phyloP scores from a whole-genome alignment of 2,329 filamentous ascomycete species.

The Hortaea sp. region DNA sequence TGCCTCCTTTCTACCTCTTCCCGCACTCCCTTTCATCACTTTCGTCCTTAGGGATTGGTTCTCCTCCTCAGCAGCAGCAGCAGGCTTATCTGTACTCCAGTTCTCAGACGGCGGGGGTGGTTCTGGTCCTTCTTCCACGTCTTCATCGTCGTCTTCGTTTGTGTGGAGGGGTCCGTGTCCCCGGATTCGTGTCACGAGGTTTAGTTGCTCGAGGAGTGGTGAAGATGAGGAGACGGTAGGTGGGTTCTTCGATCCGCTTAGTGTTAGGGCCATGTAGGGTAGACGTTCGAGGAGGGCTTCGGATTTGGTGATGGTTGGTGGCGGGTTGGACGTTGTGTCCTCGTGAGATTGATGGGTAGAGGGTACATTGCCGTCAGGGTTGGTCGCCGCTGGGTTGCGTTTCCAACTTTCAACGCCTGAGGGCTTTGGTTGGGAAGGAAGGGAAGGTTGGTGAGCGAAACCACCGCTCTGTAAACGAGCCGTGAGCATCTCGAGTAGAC shows the following conservation, averaged over 20 bases:
- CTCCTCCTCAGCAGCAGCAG: slow-evolving; percentile 8
- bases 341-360: slow-evolving; percentile 2
- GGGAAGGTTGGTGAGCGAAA: background rate
- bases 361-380: background rate
- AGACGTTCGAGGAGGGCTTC: slow-evolving; percentile 77
- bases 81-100: slow-evolving; percentile 35
- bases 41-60: too few relatives aligned
- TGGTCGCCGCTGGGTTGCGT: slow-evolving; percentile 4
- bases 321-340: background rate
- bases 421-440: background rate
- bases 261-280: slow-evolving; percentile 71
- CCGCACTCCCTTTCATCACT: background rate
- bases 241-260: slow-evolving; percentile 16
- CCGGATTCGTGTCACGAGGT: slow-evolving; percentile 52
- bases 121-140: slow-evolving; percentile 22
- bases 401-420: slow-evolving; percentile 16
- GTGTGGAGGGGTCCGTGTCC: slow-evolving; percentile 5
- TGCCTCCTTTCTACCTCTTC: background rate
- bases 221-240: slow-evolving; percentile 1
- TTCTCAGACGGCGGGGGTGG: slow-evolving; percentile 18
- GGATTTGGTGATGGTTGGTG: slow-evolving; percentile 44
- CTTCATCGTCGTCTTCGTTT: slow-evolving; percentile 12
- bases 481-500: slow-evolving; percentile 60
- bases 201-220: slow-evolving; percentile 52
- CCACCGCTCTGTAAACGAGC: slow-evolving; percentile 41